Conservation (phyloP, 2,329 filamentous ascomycete genomes). For the Mycosphaerella arachidis region DNA sequence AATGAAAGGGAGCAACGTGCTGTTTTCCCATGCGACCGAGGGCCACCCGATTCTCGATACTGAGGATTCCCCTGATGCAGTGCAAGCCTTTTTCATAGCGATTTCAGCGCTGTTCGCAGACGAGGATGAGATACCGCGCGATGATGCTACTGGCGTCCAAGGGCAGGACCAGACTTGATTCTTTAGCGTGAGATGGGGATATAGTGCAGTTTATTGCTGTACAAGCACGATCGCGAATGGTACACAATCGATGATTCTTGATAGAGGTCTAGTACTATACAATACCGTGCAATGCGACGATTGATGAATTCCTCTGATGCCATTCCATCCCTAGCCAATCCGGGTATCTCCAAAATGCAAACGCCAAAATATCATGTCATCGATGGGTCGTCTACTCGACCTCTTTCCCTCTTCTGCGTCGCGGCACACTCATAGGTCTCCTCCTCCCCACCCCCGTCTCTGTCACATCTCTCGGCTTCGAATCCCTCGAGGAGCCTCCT, state of each 20-base stretch:
- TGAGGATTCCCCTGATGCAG: no score
- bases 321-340: background rate
- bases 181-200: background rate
- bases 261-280: no score
- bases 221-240: background rate
- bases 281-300: background rate
- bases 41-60: background rate
- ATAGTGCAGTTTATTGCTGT: background rate
- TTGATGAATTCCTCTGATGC: background rate
- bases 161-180: background rate
- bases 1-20: background rate
- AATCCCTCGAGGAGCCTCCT: background rate
- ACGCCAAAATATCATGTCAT: background rate
- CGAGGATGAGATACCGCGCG: background rate
- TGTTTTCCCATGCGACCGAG: background rate
- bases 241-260: background rate
- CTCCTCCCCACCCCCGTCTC: slow-evolving; percentile 3
- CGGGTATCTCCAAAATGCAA: background rate
- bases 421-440: background rate
- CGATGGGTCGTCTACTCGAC: background rate
- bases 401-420: background rate
- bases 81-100: background rate
- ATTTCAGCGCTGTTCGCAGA: no score
- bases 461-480: background rate
- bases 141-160: background rate